Evolutionary conservation across 768 basidiomycete genomes (phyloP).

Genomic region (Suillus alpinus): DNA sequence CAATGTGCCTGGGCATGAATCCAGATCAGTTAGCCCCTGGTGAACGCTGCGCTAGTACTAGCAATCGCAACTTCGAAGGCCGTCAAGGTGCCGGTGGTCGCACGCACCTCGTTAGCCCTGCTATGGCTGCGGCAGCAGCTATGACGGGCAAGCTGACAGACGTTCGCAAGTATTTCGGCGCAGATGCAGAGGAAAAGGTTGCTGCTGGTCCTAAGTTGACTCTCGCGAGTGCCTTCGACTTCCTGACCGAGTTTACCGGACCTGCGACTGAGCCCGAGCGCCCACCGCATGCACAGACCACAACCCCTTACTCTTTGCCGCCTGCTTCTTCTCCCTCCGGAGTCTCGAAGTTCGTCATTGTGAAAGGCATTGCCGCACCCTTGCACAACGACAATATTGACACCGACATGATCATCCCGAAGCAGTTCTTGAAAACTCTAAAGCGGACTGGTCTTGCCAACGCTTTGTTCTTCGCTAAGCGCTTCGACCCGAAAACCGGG

Average conservation of each 20-base stretch:
- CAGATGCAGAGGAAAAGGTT: conserved; percentile 39
- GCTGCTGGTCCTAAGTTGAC: conserved; percentile 59
- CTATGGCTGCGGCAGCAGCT: conserved; percentile 91
- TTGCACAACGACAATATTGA: conserved; percentile 82
- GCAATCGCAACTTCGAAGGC: conserved; percentile 92
- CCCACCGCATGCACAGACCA: conserved; percentile 29
- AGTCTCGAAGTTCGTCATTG: conserved; percentile 60
- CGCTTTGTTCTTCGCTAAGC: conserved; percentile 79
- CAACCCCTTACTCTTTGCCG: conserved; percentile 33
- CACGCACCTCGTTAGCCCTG: conserved; percentile 86
- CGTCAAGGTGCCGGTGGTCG: conserved; percentile 85
- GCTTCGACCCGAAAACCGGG: conserved; percentile 77
- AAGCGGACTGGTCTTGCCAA: conserved; percentile 85
- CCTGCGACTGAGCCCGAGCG: conserved; percentile 51
- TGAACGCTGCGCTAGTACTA: conserved; percentile 86
- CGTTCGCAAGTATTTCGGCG: conserved; percentile 71
- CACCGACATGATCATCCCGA: conserved; percentile 93
- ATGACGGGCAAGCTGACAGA: conserved; percentile 83
- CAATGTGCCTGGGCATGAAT: conserved; percentile 97
- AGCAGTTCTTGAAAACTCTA: conserved; percentile 90
- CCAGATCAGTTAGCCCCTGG: conserved; percentile 84
- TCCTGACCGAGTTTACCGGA: conserved; percentile 67
- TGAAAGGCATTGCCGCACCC: conserved; percentile 79
- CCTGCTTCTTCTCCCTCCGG: conserved; percentile 43
- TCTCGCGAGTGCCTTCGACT: conserved; percentile 67